Conservation (phyloP, 2,329 filamentous ascomycete genomes). For the Lachnellula arida region DNA sequence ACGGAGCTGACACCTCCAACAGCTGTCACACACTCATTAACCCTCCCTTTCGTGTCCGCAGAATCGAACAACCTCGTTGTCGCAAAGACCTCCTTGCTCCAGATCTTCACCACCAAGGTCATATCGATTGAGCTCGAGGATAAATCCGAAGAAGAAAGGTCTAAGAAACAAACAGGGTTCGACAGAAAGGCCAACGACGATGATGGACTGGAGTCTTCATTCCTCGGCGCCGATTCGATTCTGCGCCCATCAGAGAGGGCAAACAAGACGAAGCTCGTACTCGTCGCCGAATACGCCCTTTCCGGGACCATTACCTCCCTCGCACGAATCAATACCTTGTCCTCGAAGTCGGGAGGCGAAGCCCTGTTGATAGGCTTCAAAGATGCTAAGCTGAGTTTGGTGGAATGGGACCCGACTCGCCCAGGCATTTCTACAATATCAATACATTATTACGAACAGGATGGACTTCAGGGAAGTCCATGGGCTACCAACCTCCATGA, state of each 20-base stretch:
- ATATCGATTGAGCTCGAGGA: conserved; percentile 55
- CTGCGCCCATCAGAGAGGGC: conserved; percentile 58
- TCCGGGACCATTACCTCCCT: conserved; percentile 82
- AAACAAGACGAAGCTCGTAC: conserved; percentile 70
- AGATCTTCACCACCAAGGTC: conserved; percentile 75
- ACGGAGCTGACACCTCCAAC: conserved; percentile 92
- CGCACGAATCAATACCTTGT: conserved; percentile 67
- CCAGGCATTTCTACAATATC: conserved; percentile 81
- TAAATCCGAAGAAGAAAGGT: conserved; percentile 19
- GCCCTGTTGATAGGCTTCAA: conserved; percentile 78
- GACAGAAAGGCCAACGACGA: conserved; percentile 51
- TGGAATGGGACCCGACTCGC: conserved; percentile 87
- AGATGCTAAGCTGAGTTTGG: conserved; percentile 86
- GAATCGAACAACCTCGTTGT: conserved; percentile 81
- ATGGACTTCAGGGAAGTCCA: conserved; percentile 76
- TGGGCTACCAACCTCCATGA: conserved; percentile 74
- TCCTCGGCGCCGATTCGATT: conserved; percentile 58
- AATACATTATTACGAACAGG: conserved; percentile 97
- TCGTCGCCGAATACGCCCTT: conserved; percentile 79
- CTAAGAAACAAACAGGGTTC: conserved; percentile 43
- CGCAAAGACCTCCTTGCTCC: conserved; percentile 86
- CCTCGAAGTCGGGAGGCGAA: conserved; percentile 75
- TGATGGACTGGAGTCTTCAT: conserved; percentile 61
- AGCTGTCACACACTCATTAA: conserved; percentile 84
- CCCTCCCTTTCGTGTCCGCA: conserved; percentile 70